Base-by-base conservation (phyloP, 805 yeast species). In the Kuraishia ogatae region DNA sequence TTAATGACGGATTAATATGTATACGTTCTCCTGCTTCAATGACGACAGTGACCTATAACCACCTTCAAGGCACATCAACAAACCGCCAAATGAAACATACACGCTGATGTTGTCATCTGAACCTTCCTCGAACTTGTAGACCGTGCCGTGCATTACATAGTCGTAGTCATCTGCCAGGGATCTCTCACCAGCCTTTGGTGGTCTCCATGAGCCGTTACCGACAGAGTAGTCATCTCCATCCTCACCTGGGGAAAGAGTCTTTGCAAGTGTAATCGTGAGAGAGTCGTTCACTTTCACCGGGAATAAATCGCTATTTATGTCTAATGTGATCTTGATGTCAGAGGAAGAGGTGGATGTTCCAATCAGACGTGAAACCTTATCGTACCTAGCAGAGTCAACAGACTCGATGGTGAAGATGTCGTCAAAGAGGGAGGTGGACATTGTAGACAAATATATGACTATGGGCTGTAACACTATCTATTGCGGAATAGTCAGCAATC, bases 91-190 rank as follows among this genome's bases (percentile, higher is more conserved):
- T 2, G 98, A 93, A 56, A 90, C 89, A 68, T 90, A 94, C 23
- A 93, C 97, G 21, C 96, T 85, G 71, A 90, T 87, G 60, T 75
- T 76, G 65, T 84, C 89, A 56, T 72, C 74, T 59, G 78, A 82
- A 60, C 81, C 81, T 73, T 94, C 99, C 69, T 93, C 97, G 67
- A 94, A 94, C 70, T 93, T 92, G 77, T 94, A 94, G 50, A 94
- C 96, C 6, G 97, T 91, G 54, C 99, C 99, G 69, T 92, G 84
- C 98, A 94, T 93, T 61, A 94, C 98, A 65, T 94, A 94, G 70
- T 93, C 98, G 74, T 91, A 93, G 67, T 94, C 98, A 69, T 93
- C 97, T 61, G 97, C 97, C 64, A 93, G 78, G 5, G 96, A 81
- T 66, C 86, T 81, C 62, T 91, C 97, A 57, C 85, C 88, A 13